Evolutionary conservation across 2,329 filamentous ascomycete species (phyloP).

Genomic region (Amauroascus niger): DNA sequence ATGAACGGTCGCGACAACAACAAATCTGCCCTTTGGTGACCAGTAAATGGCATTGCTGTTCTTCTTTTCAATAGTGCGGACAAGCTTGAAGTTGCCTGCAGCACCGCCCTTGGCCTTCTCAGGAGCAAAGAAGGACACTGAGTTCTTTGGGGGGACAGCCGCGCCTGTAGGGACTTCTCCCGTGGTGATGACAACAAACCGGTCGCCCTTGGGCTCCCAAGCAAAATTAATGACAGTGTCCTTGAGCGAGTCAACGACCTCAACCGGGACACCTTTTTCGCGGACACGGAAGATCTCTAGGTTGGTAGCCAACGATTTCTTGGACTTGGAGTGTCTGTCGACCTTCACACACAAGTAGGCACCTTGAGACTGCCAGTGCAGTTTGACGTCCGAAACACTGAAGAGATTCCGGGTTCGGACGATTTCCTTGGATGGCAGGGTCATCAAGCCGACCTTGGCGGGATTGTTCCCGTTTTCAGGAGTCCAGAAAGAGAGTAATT

Average conservation of each 20-base stretch:
- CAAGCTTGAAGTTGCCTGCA: conserved; percentile 90
- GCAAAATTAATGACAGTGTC: conserved; percentile 99
- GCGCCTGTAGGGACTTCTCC: conserved; percentile 69
- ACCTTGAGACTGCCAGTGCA: conserved; percentile 96
- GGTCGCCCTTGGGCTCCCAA: conserved; percentile 96
- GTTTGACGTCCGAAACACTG: conserved; percentile 93
- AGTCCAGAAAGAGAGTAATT: conserved; percentile 97
- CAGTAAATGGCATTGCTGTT: conserved; percentile 99
- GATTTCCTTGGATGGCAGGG: conserved; percentile 85
- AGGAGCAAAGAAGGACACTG: conserved; percentile 91
- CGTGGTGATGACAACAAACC: conserved; percentile 93
- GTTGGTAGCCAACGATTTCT: conserved; percentile 94
- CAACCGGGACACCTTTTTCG: conserved; percentile 96
- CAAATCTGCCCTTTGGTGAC: conserved; percentile 91
- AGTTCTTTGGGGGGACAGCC: conserved; percentile 83
- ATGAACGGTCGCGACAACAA: conserved; percentile 84
- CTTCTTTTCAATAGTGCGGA: conserved; percentile 95
- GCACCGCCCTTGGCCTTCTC: conserved; percentile 79
- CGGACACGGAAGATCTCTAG: conserved; percentile 95
- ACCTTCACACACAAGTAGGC: conserved; percentile 97
- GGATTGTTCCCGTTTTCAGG: conserved; percentile 97
- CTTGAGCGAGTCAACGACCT: conserved; percentile 95
- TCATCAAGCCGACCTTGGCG: conserved; percentile 94
- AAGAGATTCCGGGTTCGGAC: conserved; percentile 93
- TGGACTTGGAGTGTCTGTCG: conserved; percentile 95